Percentiles rank a stretch among this genome's conserved stretches.
phyloP scores from a whole-genome alignment of 2,329 filamentous ascomycete genomes.

The Emericellopsis cladophorae region DNA sequence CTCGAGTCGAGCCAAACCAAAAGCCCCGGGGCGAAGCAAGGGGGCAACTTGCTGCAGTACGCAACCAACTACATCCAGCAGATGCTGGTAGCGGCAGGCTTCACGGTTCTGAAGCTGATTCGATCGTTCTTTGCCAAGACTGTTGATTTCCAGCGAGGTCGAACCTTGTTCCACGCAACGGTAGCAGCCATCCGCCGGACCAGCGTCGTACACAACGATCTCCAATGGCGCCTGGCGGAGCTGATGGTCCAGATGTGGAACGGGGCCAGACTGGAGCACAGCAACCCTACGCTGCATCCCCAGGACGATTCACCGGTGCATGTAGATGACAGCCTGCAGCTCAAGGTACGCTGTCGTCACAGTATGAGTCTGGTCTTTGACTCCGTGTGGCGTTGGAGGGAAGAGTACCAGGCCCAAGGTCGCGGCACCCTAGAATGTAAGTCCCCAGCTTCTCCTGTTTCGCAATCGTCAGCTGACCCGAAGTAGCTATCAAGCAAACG shows the following conservation, averaged over 20 bases:
- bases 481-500: constrained; percentile 64
- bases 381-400: constrained; percentile 75
- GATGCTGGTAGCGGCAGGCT: constrained; percentile 73
- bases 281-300: constrained; percentile 31
- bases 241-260: constrained; percentile 86
- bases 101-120: constrained; percentile 67
- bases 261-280: constrained; percentile 41
- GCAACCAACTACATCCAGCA: constrained; percentile 70
- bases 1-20: constrained; percentile 37
- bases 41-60: constrained; percentile 47
- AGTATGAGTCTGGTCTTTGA: constrained; percentile 80
- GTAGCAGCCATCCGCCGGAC: constrained; percentile 59
- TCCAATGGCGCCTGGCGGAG: constrained; percentile 68
- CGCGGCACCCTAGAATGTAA: constrained; percentile 60
- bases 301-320: constrained; percentile 34
- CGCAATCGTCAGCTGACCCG: background rate
- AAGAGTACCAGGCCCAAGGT: constrained; percentile 62
- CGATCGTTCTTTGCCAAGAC: constrained; percentile 62
- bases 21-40: constrained; percentile 29
- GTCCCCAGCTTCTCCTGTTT: constrained; percentile 11
- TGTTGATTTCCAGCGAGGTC: constrained; percentile 56
- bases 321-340: constrained; percentile 59
- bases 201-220: constrained; percentile 65
- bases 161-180: constrained; percentile 57
- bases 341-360: constrained; percentile 73